Conservation (phyloP, 768 basidiomycete species). For the Lactarius tabidus region DNA sequence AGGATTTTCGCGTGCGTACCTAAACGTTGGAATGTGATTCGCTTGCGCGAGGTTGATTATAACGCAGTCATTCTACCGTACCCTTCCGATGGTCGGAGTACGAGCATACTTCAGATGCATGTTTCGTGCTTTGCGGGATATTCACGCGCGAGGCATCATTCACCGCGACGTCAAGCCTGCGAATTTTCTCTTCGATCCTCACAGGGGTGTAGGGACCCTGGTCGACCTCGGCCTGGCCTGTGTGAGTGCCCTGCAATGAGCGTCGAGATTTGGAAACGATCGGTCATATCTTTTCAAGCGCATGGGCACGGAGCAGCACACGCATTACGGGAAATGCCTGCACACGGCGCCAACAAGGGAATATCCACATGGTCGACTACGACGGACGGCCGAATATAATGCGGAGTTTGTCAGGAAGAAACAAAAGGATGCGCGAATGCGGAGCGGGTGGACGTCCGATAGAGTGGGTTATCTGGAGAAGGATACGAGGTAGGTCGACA, state of each 20-base stretch:
- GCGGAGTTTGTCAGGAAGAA: conserved; percentile 48
- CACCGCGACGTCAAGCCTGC: conserved; percentile 98
- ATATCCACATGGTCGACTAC: conserved; percentile 66
- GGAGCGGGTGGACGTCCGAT: conserved; percentile 52
- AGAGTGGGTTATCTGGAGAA: conserved; percentile 75
- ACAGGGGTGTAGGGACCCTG: conserved; percentile 75
- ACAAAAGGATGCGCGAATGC: conserved; percentile 58
- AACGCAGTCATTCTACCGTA: conserved; percentile 70
- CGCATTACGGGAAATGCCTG: conserved; percentile 58
- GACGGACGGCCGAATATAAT: conserved; percentile 42
- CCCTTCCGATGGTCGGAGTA: conserved; percentile 69
- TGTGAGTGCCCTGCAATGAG: conserved; percentile 42
- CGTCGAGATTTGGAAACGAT: not conserved
- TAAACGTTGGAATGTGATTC: not conserved
- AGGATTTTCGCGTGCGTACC: conserved; percentile 85
- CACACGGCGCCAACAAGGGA: conserved; percentile 64
- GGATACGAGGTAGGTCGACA: conserved; percentile 55
- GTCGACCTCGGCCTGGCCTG: conserved; percentile 97
- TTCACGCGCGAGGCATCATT: conserved; percentile 81
- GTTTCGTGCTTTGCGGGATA: conserved; percentile 84
- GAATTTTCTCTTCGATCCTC: conserved; percentile 92
- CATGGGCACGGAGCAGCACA: conserved; percentile 51
- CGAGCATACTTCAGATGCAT: conserved; percentile 88
- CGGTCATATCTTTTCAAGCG: not conserved
- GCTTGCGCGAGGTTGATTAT: conserved; percentile 19